Evolutionary conservation across 352 stramenopile genomes (phyloP).

Genomic region (Phytophthora sp.): DNA sequence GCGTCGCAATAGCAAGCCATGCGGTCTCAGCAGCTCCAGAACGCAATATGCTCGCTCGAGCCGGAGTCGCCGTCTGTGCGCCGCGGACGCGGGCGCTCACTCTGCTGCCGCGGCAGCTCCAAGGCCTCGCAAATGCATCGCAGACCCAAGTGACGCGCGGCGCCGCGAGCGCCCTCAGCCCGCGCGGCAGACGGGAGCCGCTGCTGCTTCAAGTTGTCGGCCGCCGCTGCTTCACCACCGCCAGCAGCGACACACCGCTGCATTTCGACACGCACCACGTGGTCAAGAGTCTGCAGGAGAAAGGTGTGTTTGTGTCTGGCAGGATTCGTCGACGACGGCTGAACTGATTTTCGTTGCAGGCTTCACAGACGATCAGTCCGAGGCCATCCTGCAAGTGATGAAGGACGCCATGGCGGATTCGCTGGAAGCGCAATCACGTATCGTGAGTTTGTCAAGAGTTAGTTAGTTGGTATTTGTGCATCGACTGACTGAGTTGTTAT

Average conservation of each 20-base stretch:
- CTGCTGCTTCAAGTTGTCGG: conserved; percentile 15
- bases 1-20: too few relatives aligned
- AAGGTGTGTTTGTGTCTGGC: conserved; percentile 50
- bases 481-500: background rate
- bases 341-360: conserved; percentile 53
- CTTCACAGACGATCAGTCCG: conserved; percentile 68
- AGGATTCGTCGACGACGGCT: too few relatives aligned
- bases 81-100: conserved; percentile 8
- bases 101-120: conserved; percentile 5
- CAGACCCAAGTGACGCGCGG: background rate
- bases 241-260: conserved; percentile 24
- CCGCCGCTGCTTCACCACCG: conserved; percentile 24
- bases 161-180: background rate
- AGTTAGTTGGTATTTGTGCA: background rate
- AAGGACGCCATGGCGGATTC: conserved; percentile 84
- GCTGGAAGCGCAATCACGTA: conserved; percentile 67
- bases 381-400: conserved; percentile 85
- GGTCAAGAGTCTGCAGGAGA: conserved; percentile 72
- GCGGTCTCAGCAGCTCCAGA: background rate
- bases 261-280: conserved; percentile 71
- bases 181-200: background rate
- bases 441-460: conserved; percentile 44
- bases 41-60: conserved; percentile 24
- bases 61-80: background rate
- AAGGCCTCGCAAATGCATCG: background rate